Percentiles rank a stretch among this genome's conserved stretches.
phyloP scores from a whole-genome alignment of 805 yeast genomes.

The Lachancea meyersii region DNA sequence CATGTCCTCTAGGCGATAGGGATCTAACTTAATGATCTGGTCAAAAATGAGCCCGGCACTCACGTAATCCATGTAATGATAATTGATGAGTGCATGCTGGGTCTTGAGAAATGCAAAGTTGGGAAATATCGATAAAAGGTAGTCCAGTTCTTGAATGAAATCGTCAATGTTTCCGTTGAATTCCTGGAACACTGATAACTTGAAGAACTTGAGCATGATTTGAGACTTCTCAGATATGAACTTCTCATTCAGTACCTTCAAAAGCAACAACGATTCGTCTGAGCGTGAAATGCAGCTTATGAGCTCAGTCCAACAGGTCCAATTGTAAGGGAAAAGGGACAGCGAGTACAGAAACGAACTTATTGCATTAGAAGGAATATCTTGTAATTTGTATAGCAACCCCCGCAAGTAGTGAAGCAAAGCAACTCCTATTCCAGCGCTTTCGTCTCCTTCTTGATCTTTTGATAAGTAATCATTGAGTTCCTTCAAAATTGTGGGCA shows the following conservation, averaged over 20 bases:
- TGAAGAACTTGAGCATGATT: slow-evolving; percentile 51
- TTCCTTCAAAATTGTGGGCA: slow-evolving; percentile 38
- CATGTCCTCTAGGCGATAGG: slow-evolving; percentile 81
- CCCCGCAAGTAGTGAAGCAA: slow-evolving; percentile 72
- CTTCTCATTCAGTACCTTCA: slow-evolving; percentile 33
- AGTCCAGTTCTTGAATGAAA: slow-evolving; percentile 45
- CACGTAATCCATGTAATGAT: slow-evolving; percentile 78
- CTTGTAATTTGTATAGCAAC: slow-evolving; percentile 50
- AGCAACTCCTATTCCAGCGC: slow-evolving; percentile 36
- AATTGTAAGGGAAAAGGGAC: slow-evolving; percentile 69
- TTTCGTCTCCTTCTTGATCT: slow-evolving; percentile 11
- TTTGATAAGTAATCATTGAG: slow-evolving; percentile 25
- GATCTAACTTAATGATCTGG: slow-evolving; percentile 63
- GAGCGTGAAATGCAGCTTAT: slow-evolving; percentile 52
- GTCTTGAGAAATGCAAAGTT: slow-evolving; percentile 64
- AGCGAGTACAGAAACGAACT: slow-evolving; percentile 55
- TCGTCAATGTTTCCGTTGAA: slow-evolving; percentile 62
- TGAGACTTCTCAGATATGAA: slow-evolving; percentile 15
- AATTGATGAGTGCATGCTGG: slow-evolving; percentile 76
- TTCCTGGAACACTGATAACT: slow-evolving; percentile 65
- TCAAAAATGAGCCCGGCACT: slow-evolving; percentile 79
- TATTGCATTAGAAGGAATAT: slow-evolving; percentile 56
- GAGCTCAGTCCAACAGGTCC: slow-evolving; percentile 91
- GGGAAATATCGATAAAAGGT: slow-evolving; percentile 55
- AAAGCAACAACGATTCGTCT: slow-evolving; percentile 50